Base-by-base conservation (phyloP, 148 eudicot genomes). In the Diospyros lotus region DNA sequence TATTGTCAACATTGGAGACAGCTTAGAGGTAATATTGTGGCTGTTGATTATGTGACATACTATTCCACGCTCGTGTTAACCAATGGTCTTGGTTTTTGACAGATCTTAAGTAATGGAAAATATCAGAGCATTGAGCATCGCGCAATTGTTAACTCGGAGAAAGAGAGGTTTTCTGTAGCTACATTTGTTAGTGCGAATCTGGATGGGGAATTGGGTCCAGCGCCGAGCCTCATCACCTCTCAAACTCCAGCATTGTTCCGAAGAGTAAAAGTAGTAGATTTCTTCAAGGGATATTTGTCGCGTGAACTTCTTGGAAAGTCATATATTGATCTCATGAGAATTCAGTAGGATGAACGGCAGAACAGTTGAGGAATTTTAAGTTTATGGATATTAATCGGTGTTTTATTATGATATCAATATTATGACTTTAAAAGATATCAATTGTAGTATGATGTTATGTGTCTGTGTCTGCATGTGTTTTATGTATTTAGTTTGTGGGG, bases 1-100 rank as follows among this genome's bases (percentile, higher is more conserved):
- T 13, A 58, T 72, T 0, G 65, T 77, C n/a, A 77, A 77, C 9
- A 63, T 77, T 5, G 80, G 80, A 63, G 80, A 77, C 46, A 38
- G 64, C 11, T 48, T 77, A 53, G 71, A 77, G 80, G 80, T 77
- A 28, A 28, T 28, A 28, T 28, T 28, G 28, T 28, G 28, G 28
- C 28, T 28, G 28, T 28, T 28, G 28, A 28, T 28, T 28, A 28
- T 28, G 28, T 28, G 0, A 28, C 28, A 0, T 28, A 28, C 28
- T 28, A 28, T 28, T 28, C 28, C 28, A 28, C 28, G 28, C 28
- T 28, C 28, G 28, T 28, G 28, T 28, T 28, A 28, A 28, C 28
- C 28, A 28, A 28, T 28, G 28, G 28, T 28, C 28, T 28, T 28
- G 28, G 28, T 28, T 28, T 28, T 28, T 5, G 11, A 44, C 50